Evolutionary conservation across 495 filamentous ascomycete genomes (phyloP).

Genomic region (Jackrogersella multiformis): DNA sequence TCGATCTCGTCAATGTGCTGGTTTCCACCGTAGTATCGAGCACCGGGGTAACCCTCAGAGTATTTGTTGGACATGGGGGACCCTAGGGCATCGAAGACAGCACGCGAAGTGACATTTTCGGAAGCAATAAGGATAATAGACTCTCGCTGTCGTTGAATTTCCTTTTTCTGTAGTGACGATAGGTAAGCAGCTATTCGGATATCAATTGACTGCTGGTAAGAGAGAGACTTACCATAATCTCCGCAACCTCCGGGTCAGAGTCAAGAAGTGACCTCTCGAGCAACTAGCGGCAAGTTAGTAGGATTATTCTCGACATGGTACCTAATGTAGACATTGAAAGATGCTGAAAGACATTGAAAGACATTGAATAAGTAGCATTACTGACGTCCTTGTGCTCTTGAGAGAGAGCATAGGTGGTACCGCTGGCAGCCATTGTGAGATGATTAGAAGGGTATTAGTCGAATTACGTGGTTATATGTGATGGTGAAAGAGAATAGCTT

Average conservation of each 20-base stretch:
- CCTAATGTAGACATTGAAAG: no score
- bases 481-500: not conserved
- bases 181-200: constrained; percentile 13
- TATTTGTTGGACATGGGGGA: constrained; percentile 99
- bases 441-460: constrained; percentile 7
- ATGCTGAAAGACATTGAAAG: no score
- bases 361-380: constrained; percentile 36
- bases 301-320: constrained; percentile 4
- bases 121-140: constrained; percentile 98
- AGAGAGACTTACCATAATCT: constrained; percentile 82
- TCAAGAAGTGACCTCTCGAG: constrained; percentile 88
- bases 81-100: constrained; percentile 88
- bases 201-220: not conserved
- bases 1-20: constrained; percentile 98
- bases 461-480: not conserved
- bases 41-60: constrained; percentile 97
- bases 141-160: constrained; percentile 97
- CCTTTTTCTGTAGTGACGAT: constrained; percentile 72
- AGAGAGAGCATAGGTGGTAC: constrained; percentile 80
- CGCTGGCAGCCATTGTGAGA: constrained; percentile 51
- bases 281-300: constrained; percentile 74
- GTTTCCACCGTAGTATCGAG: constrained; percentile 99
- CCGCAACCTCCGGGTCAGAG: constrained; percentile 87
- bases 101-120: constrained; percentile 88
- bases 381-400: constrained; percentile 88